Conservation (phyloP, 2,329 filamentous ascomycete genomes). For the Aspergillus terreus region DNA sequence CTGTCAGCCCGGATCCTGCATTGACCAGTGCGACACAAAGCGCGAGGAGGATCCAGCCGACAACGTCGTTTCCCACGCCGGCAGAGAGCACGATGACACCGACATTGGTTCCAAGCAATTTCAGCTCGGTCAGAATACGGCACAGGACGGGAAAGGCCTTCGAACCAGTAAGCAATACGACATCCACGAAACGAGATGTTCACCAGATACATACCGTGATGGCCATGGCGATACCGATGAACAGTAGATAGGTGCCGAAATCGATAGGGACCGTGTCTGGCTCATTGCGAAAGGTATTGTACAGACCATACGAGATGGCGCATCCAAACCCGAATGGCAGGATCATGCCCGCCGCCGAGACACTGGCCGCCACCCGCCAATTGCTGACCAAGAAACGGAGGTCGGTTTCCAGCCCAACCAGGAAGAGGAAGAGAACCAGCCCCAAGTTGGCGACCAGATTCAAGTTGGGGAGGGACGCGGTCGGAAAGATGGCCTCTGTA, state of each 20-base stretch:
- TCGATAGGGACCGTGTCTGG: slow-evolving; percentile 53
- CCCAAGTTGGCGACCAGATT: slow-evolving; percentile 78
- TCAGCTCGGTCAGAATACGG: slow-evolving; percentile 86
- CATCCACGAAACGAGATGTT: background rate
- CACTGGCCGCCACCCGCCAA: slow-evolving; percentile 74
- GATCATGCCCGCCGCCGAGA: slow-evolving; percentile 74
- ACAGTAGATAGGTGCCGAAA: slow-evolving; percentile 65
- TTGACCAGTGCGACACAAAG: slow-evolving; percentile 93
- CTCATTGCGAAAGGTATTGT: slow-evolving; percentile 65
- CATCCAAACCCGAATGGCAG: slow-evolving; percentile 79
- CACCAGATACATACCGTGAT: slow-evolving; percentile 62
- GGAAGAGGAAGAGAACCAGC: slow-evolving; percentile 78
- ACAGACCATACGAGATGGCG: slow-evolving; percentile 77
- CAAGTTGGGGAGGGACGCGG: slow-evolving; percentile 68
- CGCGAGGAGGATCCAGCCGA: slow-evolving; percentile 86
- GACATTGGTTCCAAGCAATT: slow-evolving; percentile 76
- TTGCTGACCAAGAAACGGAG: slow-evolving; percentile 72
- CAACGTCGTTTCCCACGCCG: slow-evolving; percentile 88
- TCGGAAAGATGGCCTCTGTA: slow-evolving; percentile 70
- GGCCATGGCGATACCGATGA: slow-evolving; percentile 88
- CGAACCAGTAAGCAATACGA: background rate
- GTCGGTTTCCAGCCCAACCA: slow-evolving; percentile 85
- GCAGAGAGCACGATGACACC: slow-evolving; percentile 86
- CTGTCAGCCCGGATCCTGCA: slow-evolving; percentile 73
- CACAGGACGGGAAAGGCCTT: slow-evolving; percentile 82